Evolutionary conservation across 2,329 filamentous ascomycete species (phyloP).

Genomic region (Beauveria pseudobassiana): DNA sequence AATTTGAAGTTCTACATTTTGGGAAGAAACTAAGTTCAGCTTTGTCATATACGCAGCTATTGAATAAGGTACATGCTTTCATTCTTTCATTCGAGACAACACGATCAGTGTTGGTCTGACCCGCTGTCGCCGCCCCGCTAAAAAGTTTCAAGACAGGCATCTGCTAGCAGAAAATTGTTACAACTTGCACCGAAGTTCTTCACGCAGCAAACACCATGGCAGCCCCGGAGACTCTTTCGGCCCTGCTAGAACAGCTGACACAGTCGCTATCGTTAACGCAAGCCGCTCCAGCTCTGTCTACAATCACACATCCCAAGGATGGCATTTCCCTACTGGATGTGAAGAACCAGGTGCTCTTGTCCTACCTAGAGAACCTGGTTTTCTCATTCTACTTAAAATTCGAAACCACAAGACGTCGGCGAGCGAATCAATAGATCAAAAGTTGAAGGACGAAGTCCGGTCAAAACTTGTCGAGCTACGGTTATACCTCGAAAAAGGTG

Average conservation of each 20-base stretch:
- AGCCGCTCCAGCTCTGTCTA: conserved; percentile 53
- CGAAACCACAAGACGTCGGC: conserved; percentile 40
- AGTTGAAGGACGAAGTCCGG: conserved; percentile 59
- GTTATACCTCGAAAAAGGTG: conserved; percentile 89
- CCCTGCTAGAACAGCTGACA: conserved; percentile 45
- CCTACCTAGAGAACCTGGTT: conserved; percentile 90
- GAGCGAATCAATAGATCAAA: conserved; percentile 15
- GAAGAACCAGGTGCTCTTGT: conserved; percentile 95
- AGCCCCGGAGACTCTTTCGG: conserved; percentile 40
- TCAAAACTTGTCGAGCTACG: conserved; percentile 85
- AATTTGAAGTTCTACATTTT: no score
- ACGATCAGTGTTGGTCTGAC: not conserved
- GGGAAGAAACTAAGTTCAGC: no score
- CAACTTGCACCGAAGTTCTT: not conserved
- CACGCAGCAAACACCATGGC: conserved; percentile 32
- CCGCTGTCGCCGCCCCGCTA: conserved; percentile 13
- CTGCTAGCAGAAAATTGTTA: conserved; percentile 11
- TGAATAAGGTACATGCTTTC: not conserved
- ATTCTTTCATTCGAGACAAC: not conserved
- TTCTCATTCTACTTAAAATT: conserved; percentile 75
- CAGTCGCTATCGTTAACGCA: conserved; percentile 56
- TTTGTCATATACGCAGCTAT: not conserved
- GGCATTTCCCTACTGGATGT: conserved; percentile 91
- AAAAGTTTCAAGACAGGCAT: conserved; percentile 15
- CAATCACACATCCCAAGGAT: conserved; percentile 66